Conservation (phyloP, 129 eudicot genomes). For the Erigeron canadensis region DNA sequence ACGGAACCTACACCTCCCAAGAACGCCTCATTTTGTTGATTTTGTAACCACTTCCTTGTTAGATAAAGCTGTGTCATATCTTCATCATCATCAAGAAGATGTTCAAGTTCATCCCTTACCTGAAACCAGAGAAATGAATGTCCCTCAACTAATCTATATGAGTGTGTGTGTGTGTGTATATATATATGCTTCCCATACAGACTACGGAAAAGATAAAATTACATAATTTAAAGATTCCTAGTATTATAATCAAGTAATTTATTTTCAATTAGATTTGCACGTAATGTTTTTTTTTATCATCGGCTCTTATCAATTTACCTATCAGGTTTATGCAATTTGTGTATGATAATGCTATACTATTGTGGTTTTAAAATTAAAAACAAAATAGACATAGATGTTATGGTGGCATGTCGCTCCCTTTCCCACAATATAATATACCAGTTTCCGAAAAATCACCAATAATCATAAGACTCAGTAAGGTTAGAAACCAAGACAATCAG, state of each 20-base stretch:
- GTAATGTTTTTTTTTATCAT: background rate
- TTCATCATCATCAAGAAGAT: slow-evolving; percentile 96
- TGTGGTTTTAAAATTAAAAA: no score
- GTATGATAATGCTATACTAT: background rate
- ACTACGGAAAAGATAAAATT: no score
- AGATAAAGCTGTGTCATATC: slow-evolving; percentile 91
- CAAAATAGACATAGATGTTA: no score
- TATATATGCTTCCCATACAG: no score
- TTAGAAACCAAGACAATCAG: no score
- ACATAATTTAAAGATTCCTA: background rate
- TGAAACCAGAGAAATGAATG: slow-evolving; percentile 28
- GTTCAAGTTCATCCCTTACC: slow-evolving; percentile 99
- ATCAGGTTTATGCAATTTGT: background rate
- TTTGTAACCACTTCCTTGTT: slow-evolving; percentile 84
- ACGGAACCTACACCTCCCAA: slow-evolving; percentile 54
- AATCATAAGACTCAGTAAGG: no score
- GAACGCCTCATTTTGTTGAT: slow-evolving; percentile 69
- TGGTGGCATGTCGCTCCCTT: no score
- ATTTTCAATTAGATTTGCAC: background rate
- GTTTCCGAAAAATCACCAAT: no score
- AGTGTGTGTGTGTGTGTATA: no score
- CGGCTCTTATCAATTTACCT: background rate
- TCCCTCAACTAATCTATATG: no score
- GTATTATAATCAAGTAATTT: background rate
- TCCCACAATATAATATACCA: no score